These are phyloP conservation scores for Zygotorulaspora sp. DNA, from an alignment of 805 yeast species.

Conservation along the genomic window DNA sequence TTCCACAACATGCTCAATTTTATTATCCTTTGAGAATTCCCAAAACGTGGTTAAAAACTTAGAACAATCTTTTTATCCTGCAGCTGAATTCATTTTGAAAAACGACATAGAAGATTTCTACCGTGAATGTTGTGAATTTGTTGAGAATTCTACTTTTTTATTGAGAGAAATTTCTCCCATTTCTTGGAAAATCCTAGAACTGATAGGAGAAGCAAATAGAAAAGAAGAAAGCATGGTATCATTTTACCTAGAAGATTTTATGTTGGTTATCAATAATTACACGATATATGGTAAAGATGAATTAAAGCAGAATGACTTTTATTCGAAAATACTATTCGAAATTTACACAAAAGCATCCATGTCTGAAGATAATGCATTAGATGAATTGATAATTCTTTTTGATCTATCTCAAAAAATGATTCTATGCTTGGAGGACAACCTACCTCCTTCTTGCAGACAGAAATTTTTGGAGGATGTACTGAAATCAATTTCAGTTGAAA, in stretches of 20 bases:
- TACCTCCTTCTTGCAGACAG: slow-evolving; percentile 44
- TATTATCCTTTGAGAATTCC: slow-evolving; percentile 79
- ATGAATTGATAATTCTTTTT: slow-evolving; percentile 55
- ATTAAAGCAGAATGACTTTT: slow-evolving; percentile 44
- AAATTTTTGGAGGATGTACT: slow-evolving; percentile 43
- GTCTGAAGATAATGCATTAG: slow-evolving; percentile 47
- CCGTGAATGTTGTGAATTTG: slow-evolving; percentile 71
- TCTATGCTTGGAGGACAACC: slow-evolving; percentile 48
- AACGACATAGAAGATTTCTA: slow-evolving; percentile 68
- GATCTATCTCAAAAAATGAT: slow-evolving; percentile 63
- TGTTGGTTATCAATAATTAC: slow-evolving; percentile 69
- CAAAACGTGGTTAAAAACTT: slow-evolving; percentile 57
- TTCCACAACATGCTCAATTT: slow-evolving; percentile 75
- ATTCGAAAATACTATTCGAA: slow-evolving; percentile 46
- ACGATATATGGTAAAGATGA: slow-evolving; percentile 55
- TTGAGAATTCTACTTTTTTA: slow-evolving; percentile 61
- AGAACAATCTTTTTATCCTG: slow-evolving; percentile 66
- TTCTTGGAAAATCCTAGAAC: slow-evolving; percentile 70
- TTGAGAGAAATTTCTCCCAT: slow-evolving; percentile 56
- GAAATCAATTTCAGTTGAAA: slow-evolving; percentile 30
- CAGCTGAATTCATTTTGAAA: slow-evolving; percentile 59
- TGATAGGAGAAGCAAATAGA: slow-evolving; percentile 38
- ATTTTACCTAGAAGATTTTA: slow-evolving; percentile 68
- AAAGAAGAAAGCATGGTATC: slow-evolving; percentile 49
- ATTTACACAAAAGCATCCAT: slow-evolving; percentile 43